Evolutionary conservation across 225 moss, liverwort and hornwort species (phyloP).

Genomic region (Physcomitrellopsis africana): DNA sequence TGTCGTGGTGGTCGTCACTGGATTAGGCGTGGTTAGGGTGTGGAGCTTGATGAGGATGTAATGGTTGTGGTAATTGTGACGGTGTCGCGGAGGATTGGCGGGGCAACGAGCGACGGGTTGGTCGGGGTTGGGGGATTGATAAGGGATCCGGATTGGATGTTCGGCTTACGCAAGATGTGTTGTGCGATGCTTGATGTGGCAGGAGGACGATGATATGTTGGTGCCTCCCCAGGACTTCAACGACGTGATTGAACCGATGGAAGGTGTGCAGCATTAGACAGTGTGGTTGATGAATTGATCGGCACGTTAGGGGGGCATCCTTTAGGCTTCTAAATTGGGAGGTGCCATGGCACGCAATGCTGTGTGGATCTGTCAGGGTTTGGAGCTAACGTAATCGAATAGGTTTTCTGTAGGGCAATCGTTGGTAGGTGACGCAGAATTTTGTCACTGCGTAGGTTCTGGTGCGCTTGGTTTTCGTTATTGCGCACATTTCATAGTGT

Average conservation of each 20-base stretch:
- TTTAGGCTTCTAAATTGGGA: slow-evolving; percentile 22
- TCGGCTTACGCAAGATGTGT: slow-evolving; percentile 19
- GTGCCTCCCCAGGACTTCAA: slow-evolving; percentile 97
- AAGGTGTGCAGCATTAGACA: slow-evolving; percentile 64
- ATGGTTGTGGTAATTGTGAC: background rate
- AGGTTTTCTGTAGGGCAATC: slow-evolving; percentile 33
- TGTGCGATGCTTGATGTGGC: slow-evolving; percentile 47
- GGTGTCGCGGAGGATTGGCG: background rate
- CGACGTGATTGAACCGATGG: slow-evolving; percentile 99
- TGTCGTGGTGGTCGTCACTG: slow-evolving; percentile 19
- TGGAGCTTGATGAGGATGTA: slow-evolving; percentile 25
- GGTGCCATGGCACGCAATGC: slow-evolving; percentile 16
- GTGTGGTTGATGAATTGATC: slow-evolving; percentile 23
- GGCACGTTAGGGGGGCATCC: background rate
- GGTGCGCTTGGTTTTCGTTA: no score
- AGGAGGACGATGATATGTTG: slow-evolving; percentile 99
- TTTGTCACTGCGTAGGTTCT: no score
- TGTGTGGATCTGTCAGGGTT: slow-evolving; percentile 36
- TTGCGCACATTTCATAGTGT: no score
- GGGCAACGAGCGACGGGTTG: background rate
- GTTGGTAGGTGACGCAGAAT: slow-evolving; percentile 28
- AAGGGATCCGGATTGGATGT: slow-evolving; percentile 38
- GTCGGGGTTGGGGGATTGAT: slow-evolving; percentile 16
- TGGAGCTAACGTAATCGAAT: slow-evolving; percentile 27
- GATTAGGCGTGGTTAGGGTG: slow-evolving; percentile 35